Percentiles rank a stretch among this genome's conserved stretches.
phyloP scores from a whole-genome alignment of 2,329 filamentous ascomycete genomes.

The Elsinoe necatrix region DNA sequence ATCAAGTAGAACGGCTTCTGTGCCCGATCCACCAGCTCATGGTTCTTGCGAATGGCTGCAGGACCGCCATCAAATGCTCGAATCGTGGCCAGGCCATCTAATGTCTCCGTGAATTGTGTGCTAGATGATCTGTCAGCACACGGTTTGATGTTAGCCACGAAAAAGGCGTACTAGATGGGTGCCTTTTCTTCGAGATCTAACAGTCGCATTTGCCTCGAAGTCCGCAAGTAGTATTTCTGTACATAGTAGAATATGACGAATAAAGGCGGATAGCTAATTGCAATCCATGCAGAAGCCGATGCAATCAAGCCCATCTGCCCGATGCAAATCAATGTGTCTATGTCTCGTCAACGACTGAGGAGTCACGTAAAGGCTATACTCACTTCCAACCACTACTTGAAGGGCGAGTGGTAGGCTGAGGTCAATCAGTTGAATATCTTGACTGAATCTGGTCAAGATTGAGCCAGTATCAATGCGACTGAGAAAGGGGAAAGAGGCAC shows the following conservation, averaged over 20 bases:
- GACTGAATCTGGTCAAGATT: slow-evolving; percentile 38
- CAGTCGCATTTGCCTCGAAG: slow-evolving; percentile 42
- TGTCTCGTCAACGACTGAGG: background rate
- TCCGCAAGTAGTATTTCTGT: slow-evolving; percentile 41
- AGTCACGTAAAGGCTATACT: background rate
- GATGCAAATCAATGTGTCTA: slow-evolving; percentile 14
- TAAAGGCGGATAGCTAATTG: slow-evolving; percentile 32
- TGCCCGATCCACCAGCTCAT: slow-evolving; percentile 32
- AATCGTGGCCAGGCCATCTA: slow-evolving; percentile 43
- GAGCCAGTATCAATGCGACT: slow-evolving; percentile 35
- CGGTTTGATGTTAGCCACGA: slow-evolving; percentile 19
- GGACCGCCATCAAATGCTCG: slow-evolving; percentile 45
- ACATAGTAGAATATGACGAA: slow-evolving; percentile 32
- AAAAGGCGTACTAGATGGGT: slow-evolving; percentile 34
- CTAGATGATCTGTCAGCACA: background rate
- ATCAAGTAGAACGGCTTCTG: slow-evolving; percentile 41
- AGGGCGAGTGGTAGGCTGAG: slow-evolving; percentile 30
- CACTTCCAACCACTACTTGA: slow-evolving; percentile 4
- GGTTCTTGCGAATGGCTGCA: slow-evolving; percentile 32
- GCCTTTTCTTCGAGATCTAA: slow-evolving; percentile 46
- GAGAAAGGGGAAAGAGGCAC: slow-evolving; percentile 31
- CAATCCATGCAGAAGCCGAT: slow-evolving; percentile 33
- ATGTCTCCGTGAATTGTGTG: slow-evolving; percentile 20
- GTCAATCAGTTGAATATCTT: slow-evolving; percentile 41
- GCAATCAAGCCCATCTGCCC: slow-evolving; percentile 29